Percentiles rank a stretch among this genome's conserved stretches.
Evolutionary conservation across 805 yeast genomes (phyloP).

Genomic region (Schwanniomyces yamadae): DNA sequence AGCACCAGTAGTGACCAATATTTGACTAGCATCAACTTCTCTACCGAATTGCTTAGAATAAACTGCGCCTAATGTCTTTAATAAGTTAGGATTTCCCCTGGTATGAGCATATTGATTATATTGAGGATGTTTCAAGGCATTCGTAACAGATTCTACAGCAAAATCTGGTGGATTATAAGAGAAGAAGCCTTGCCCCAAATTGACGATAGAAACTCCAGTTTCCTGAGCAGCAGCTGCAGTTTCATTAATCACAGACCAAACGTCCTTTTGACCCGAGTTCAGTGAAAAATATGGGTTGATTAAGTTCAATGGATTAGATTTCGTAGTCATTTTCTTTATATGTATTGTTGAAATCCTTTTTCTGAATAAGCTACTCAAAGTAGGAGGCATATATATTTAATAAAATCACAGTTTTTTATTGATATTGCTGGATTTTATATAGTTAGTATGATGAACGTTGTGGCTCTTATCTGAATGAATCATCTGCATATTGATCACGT

Average conservation of each 20-base stretch:
- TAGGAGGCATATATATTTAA: no score
- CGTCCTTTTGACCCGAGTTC: constrained; percentile 74
- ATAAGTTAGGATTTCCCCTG: constrained; percentile 75
- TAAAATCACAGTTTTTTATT: no score
- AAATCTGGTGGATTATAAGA: constrained; percentile 95
- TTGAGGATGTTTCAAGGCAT: constrained; percentile 68
- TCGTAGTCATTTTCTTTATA: constrained; percentile 4
- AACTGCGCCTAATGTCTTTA: constrained; percentile 65
- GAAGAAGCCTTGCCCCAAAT: constrained; percentile 96
- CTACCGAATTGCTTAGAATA: constrained; percentile 69
- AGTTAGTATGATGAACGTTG: not conserved
- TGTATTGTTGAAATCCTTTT: no score
- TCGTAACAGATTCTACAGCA: constrained; percentile 77
- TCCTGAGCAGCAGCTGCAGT: constrained; percentile 82
- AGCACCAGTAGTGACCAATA: constrained; percentile 92
- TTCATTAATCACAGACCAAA: constrained; percentile 94
- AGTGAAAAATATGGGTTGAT: constrained; percentile 63
- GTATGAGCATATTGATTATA: constrained; percentile 93
- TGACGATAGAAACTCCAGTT: constrained; percentile 74
- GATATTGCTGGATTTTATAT: not conserved
- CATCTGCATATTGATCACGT: constrained; percentile 2
- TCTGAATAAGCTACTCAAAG: not conserved
- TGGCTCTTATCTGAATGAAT: constrained; percentile 1
- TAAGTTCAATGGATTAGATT: constrained; percentile 15
- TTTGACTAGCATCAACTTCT: constrained; percentile 54